Conservation (phyloP, 139 green algal genomes). For the Ettlia oleoabundans region DNA sequence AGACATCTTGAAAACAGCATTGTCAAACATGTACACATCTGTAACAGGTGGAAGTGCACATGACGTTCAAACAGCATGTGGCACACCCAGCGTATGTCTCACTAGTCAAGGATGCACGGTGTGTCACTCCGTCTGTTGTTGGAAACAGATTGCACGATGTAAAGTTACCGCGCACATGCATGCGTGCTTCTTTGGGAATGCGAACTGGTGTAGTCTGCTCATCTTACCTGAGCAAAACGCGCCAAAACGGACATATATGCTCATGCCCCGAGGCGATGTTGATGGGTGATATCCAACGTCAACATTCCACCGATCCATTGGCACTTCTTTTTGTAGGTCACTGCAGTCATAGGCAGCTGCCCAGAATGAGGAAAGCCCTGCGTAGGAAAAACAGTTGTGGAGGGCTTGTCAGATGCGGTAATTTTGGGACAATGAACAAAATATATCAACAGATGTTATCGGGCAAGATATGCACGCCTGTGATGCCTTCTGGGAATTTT, state of each 20-base stretch:
- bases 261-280: neutral
- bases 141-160: neutral
- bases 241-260: conserved; percentile 46
- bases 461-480: no score
- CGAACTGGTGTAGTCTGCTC: no score
- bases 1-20: conserved; percentile 62
- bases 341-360: neutral
- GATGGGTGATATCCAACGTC: conserved; percentile 15
- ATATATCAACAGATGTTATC: no score
- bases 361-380: neutral
- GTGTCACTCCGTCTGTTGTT: no score
- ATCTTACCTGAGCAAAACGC: conserved; percentile 59
- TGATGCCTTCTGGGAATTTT: no score
- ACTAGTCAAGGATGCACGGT: no score
- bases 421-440: no score
- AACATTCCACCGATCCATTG: conserved; percentile 58
- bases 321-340: conserved; percentile 20
- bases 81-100: no score
- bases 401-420: no score
- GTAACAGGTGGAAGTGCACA: neutral
- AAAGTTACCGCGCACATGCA: neutral
- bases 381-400: neutral
- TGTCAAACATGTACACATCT: conserved; percentile 70
- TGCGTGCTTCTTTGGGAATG: no score
- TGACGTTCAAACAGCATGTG: neutral